These are phyloP conservation scores for Uronychia binucleata DNA, from an alignment of 73 alveolate species.

Conservation along the genomic window DNA sequence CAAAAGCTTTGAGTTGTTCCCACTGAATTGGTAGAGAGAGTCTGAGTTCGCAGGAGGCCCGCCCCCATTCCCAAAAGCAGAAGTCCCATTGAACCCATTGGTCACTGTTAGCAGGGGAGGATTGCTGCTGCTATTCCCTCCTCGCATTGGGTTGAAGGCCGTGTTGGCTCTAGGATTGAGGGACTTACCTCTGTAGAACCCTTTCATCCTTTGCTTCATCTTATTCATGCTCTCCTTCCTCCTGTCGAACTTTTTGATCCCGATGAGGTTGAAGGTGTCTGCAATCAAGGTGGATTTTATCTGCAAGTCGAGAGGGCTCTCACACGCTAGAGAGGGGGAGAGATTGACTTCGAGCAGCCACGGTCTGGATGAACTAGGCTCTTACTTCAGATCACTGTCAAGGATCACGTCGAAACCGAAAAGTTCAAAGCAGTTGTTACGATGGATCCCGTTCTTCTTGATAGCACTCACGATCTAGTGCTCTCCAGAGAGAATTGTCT, in stretches of 20 bases:
- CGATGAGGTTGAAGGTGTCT: slow-evolving; percentile 86
- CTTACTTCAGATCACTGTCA: slow-evolving; percentile 71
- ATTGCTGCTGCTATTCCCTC: slow-evolving; percentile 52
- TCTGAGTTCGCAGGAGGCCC: slow-evolving; percentile 62
- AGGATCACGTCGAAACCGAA: slow-evolving; percentile 86
- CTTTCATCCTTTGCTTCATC: slow-evolving; percentile 27
- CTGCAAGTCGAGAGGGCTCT: slow-evolving; percentile 85
- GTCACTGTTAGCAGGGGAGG: slow-evolving; percentile 70
- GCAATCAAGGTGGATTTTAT: slow-evolving; percentile 78
- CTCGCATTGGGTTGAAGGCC: slow-evolving; percentile 64
- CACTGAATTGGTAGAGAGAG: slow-evolving; percentile 56
- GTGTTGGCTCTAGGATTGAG: slow-evolving; percentile 76
- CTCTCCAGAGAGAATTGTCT: slow-evolving; percentile 73
- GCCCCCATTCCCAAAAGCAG: slow-evolving; percentile 67
- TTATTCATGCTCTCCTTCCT: slow-evolving; percentile 31
- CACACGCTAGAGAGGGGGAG: slow-evolving; percentile 86
- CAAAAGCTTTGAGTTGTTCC: slow-evolving; percentile 73
- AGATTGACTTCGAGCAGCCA: slow-evolving; percentile 95
- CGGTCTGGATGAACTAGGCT: no score
- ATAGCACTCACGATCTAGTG: slow-evolving; percentile 52
- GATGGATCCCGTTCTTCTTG: slow-evolving; percentile 43
- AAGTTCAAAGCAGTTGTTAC: slow-evolving; percentile 84
- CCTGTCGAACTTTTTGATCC: slow-evolving; percentile 49
- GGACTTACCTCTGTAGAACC: slow-evolving; percentile 12
- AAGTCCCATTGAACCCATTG: slow-evolving; percentile 72